phyloP scores from a whole-genome alignment of 768 basidiomycete species.

The Cyathus striatus region DNA sequence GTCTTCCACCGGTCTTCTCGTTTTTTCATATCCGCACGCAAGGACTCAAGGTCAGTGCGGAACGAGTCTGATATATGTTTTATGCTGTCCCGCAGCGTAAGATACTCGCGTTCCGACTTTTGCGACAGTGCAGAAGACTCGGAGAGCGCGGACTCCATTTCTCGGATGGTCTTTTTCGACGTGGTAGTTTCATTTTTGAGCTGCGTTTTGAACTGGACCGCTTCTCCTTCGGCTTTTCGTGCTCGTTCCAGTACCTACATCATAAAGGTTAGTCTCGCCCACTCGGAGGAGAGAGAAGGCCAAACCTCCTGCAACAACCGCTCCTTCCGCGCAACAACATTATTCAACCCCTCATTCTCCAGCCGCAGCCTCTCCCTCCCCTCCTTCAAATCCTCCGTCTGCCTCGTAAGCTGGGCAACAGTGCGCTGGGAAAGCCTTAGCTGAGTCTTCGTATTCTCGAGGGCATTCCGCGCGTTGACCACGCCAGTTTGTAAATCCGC shows the following conservation, averaged over 20 bases:
- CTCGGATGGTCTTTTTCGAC: constrained; percentile 71
- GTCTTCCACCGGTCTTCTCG: constrained; percentile 63
- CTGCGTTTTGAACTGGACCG: constrained; percentile 58
- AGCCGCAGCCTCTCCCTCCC: constrained; percentile 74
- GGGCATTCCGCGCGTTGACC: constrained; percentile 67
- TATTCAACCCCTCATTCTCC: constrained; percentile 86
- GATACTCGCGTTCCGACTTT: constrained; percentile 81
- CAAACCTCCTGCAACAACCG: constrained; percentile 78
- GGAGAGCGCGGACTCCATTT: constrained; percentile 70
- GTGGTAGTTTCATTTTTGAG: constrained; percentile 69
- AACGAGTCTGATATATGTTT: constrained; percentile 69
- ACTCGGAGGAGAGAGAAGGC: not conserved
- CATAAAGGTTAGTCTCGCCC: not conserved
- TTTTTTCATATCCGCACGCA: constrained; percentile 70
- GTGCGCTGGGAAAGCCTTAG: constrained; percentile 75
- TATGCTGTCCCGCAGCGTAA: constrained; percentile 71
- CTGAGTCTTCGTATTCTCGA: constrained; percentile 85
- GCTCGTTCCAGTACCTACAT: constrained; percentile 85
- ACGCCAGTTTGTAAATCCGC: constrained; percentile 86
- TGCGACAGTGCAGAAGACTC: constrained; percentile 76
- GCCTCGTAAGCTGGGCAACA: constrained; percentile 79
- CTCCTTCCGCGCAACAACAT: constrained; percentile 85
- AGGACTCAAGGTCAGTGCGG: constrained; percentile 65
- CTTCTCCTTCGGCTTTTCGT: constrained; percentile 80
- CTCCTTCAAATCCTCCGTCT: constrained; percentile 87